phyloP scores from a whole-genome alignment of 805 yeast species.

The Candida hungchunana region DNA sequence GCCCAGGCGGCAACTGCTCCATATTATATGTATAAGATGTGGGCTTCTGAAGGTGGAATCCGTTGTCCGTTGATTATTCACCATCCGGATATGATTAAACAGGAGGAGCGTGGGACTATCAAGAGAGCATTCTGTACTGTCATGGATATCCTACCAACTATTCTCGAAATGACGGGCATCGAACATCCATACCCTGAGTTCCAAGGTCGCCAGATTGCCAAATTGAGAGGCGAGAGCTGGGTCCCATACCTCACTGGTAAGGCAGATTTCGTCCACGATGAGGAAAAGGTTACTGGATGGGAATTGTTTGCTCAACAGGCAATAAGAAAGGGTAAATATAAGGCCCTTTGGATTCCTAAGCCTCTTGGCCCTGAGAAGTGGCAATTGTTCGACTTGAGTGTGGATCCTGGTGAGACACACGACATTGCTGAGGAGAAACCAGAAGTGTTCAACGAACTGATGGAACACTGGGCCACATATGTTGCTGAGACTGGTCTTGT shows the following conservation, averaged over 20 bases:
- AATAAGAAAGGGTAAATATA: constrained; percentile 44
- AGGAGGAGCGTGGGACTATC: constrained; percentile 28
- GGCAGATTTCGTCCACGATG: constrained; percentile 27
- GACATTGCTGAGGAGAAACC: constrained; percentile 38
- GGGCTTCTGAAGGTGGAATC: constrained; percentile 59
- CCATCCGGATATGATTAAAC: constrained; percentile 33
- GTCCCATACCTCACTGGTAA: constrained; percentile 31
- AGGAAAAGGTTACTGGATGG: constrained; percentile 48
- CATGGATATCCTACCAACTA: constrained; percentile 57
- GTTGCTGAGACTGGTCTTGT: constrained; percentile 50
- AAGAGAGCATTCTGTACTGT: constrained; percentile 46
- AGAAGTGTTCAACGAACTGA: constrained; percentile 36
- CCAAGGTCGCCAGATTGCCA: constrained; percentile 40
- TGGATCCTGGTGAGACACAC: constrained; percentile 48
- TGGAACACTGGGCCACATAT: constrained; percentile 47
- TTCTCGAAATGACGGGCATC: constrained; percentile 45
- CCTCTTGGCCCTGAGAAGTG: constrained; percentile 47
- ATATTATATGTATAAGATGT: constrained; percentile 47
- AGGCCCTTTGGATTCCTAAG: constrained; percentile 44
- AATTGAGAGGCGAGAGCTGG: constrained; percentile 46
- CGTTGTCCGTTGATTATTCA: constrained; percentile 50
- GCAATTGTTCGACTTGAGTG: constrained; percentile 41
- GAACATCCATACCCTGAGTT: constrained; percentile 38
- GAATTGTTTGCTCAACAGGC: constrained; percentile 57
- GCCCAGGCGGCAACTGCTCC: constrained; percentile 64